These are phyloP conservation scores for Galerina marginata DNA, from an alignment of 768 basidiomycete species.

Conservation along the genomic window DNA sequence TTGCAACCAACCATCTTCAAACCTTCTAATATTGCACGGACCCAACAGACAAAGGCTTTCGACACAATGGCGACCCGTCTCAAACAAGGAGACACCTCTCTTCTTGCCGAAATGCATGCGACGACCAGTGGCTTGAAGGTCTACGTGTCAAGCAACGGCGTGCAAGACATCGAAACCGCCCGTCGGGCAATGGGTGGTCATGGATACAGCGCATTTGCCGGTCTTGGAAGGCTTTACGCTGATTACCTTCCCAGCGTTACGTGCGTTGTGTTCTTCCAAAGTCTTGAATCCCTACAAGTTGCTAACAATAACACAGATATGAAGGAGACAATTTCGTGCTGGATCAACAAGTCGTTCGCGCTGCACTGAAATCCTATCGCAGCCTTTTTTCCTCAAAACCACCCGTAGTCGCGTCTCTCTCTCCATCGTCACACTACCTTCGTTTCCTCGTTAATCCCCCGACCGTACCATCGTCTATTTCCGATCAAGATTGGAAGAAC, in stretches of 20 bases:
- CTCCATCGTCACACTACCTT: slow-evolving; percentile 60
- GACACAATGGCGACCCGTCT: slow-evolving; percentile 53
- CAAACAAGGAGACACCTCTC: slow-evolving; percentile 58
- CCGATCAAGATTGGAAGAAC: slow-evolving; percentile 37
- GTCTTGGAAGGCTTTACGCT: slow-evolving; percentile 67
- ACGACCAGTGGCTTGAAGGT: slow-evolving; percentile 73
- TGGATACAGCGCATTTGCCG: slow-evolving; percentile 73
- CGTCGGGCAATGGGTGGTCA: slow-evolving; percentile 80
- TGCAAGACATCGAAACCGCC: slow-evolving; percentile 66
- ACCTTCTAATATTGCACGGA: background rate
- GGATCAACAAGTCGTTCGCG: slow-evolving; percentile 74
- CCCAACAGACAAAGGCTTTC: slow-evolving; percentile 53
- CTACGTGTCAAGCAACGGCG: slow-evolving; percentile 54
- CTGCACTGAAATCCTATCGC: slow-evolving; percentile 66
- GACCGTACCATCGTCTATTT: slow-evolving; percentile 23
- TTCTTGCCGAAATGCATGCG: slow-evolving; percentile 76
- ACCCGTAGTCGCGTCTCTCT: slow-evolving; percentile 36
- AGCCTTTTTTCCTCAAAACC: slow-evolving; percentile 34
- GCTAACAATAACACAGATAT: slow-evolving; percentile 43
- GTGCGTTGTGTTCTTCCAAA: slow-evolving; percentile 39
- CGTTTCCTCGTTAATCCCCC: slow-evolving; percentile 46
- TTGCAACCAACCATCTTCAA: background rate
- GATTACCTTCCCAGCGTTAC: slow-evolving; percentile 70
- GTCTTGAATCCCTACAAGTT: background rate
- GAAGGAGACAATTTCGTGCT: slow-evolving; percentile 85